Percentiles rank a stretch among this genome's conserved stretches.
Conservation (phyloP, 352 stramenopile genomes). For the Pythium periplocum region DNA sequence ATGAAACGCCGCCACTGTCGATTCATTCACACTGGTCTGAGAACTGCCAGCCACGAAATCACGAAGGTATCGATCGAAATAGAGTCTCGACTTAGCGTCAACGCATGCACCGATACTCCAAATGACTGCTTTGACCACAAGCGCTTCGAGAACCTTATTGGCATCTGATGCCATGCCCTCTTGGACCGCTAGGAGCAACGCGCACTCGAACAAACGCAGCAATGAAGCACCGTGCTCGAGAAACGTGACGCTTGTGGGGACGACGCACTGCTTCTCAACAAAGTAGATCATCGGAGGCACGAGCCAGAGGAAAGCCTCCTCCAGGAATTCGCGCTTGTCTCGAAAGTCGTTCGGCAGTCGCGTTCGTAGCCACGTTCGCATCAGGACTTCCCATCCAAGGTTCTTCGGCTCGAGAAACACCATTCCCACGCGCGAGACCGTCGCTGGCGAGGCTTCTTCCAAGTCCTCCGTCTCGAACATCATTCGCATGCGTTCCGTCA, state of each 20-base stretch:
- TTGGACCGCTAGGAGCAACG: slow-evolving; percentile 29
- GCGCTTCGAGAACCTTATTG: slow-evolving; percentile 74
- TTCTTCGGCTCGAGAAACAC: slow-evolving; percentile 92
- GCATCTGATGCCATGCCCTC: slow-evolving; percentile 62
- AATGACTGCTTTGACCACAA: slow-evolving; percentile 83
- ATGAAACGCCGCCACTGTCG: slow-evolving; percentile 27
- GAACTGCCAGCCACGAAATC: slow-evolving; percentile 48
- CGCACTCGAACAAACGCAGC: slow-evolving; percentile 75
- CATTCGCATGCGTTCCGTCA: slow-evolving; percentile 94
- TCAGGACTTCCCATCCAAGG: slow-evolving; percentile 85
- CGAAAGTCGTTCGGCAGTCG: slow-evolving; percentile 33
- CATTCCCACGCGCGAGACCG: slow-evolving; percentile 91
- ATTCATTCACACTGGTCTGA: background rate
- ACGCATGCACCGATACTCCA: slow-evolving; percentile 92
- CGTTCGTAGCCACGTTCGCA: slow-evolving; percentile 83
- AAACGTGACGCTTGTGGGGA: slow-evolving; percentile 85
- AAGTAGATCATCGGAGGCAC: slow-evolving; percentile 90
- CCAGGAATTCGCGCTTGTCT: slow-evolving; percentile 36
- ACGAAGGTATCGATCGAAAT: slow-evolving; percentile 84
- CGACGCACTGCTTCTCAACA: slow-evolving; percentile 84
- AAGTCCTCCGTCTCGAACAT: slow-evolving; percentile 95
- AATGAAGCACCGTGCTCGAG: slow-evolving; percentile 88
- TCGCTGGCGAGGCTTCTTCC: slow-evolving; percentile 82
- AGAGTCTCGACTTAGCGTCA: slow-evolving; percentile 72
- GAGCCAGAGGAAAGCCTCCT: slow-evolving; percentile 87